Conservation (phyloP, 192 early-diverging fungal species). For the Coemansia sp. region DNA sequence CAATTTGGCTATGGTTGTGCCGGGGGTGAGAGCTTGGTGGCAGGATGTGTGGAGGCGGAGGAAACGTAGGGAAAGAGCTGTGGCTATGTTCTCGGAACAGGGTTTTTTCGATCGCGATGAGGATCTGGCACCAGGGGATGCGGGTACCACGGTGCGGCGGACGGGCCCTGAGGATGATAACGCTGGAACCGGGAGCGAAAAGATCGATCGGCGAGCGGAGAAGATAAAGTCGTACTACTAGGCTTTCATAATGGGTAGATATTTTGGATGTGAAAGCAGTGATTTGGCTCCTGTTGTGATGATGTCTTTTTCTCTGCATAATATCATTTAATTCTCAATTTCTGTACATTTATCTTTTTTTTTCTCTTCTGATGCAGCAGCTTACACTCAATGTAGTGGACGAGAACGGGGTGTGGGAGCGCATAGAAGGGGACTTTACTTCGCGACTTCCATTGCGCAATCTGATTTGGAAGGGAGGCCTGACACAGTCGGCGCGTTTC, state of each 20-base stretch:
- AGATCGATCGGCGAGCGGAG: constrained; percentile 36
- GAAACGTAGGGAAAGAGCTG: constrained; percentile 4
- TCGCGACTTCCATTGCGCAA: constrained; percentile 77
- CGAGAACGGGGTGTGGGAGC: constrained; percentile 55
- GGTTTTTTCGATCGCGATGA: constrained; percentile 18
- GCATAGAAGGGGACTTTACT: constrained; percentile 63
- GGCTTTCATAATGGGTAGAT: not conserved
- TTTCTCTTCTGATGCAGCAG: constrained; percentile 13
- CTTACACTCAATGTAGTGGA: constrained; percentile 26
- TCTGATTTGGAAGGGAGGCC: constrained; percentile 73
- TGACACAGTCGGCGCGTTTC: constrained; percentile 60
- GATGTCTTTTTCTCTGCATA: not conserved
- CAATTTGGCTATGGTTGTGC: constrained; percentile 38
- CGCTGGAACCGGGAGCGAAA: not conserved
- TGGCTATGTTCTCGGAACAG: constrained; percentile 30
- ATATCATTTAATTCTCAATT: not conserved
- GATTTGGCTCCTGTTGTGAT: no score
- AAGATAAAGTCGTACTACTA: constrained; percentile 52
- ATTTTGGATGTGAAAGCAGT: not conserved
- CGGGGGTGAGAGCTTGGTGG: constrained; percentile 35
- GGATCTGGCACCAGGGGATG: not conserved
- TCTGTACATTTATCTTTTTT: constrained; percentile 12
- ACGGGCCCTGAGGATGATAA: no score
- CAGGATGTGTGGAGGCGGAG: constrained; percentile 15
- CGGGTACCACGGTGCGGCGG: not conserved